Base-by-base conservation (phyloP, 768 basidiomycete genomes). In the Lactarius sanguifluus region DNA sequence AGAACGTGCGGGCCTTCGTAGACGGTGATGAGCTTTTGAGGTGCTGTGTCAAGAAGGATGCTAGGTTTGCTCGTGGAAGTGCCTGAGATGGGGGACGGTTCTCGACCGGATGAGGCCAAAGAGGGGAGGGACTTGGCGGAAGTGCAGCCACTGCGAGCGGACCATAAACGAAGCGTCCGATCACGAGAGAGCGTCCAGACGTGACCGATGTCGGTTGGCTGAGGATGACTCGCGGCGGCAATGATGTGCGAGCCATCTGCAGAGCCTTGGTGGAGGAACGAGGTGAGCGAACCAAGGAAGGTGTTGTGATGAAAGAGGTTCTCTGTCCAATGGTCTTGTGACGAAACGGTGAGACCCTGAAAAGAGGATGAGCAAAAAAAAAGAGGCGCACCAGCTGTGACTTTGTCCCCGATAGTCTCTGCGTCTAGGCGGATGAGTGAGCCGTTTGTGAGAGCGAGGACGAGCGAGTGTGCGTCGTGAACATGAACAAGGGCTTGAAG, bases 121-220 rank as follows among this genome's bases (percentile, higher is more conserved):
- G 74, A 73, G 13, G 84, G 79, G 54, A 91, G 76, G 13, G 78
- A 75, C 73, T 83, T 87, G 38, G 85, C 84, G 36, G 86, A 83
- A n/a, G 89, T 82, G 73, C 91, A 89, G 54, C 88, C 88, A 62
- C 85, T 80, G 74, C 88, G 85, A 34, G 87, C 82, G 69, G 90
- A 89, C 95, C 95, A 98, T 52, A 91, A 80, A 45, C 94, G 84
- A 50, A 98, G 80, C 40, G 87, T 89, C 62, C 90, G 84, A 79
- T 97, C 94, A 62, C 94, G 83, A 10, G 95, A 94, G 50, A 98
- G 82, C 1, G 94, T 89, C 85, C 92, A 96, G 25, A 89, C 79
- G 71, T 91, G 82, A 41, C 81, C 83, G 64, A 90, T 81, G 73
- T 91, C 90, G 16, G 88, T 89, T 20, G 90, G 90, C 77, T 87